Conservation (phyloP, 768 basidiomycete genomes). For the Phanerodontia chrysosporium region DNA sequence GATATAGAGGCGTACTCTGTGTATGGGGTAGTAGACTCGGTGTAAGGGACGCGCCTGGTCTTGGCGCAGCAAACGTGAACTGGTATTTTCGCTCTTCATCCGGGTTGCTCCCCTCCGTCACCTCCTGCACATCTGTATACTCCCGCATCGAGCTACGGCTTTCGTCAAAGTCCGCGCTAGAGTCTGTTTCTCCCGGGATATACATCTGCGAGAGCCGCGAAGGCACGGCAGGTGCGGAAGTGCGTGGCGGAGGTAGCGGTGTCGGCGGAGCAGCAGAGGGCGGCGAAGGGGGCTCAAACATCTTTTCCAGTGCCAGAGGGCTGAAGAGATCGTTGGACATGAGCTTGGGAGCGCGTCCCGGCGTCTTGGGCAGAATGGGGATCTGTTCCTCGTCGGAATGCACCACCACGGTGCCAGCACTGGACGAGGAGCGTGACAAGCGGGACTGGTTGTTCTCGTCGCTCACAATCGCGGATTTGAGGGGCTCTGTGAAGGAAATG, state of each 20-base stretch:
- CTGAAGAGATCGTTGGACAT: constrained; percentile 82
- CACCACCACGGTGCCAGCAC: constrained; percentile 70
- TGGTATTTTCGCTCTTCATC: constrained; percentile 39
- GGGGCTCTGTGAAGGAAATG: constrained; percentile 40
- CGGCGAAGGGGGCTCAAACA: constrained; percentile 93
- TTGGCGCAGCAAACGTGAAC: constrained; percentile 75
- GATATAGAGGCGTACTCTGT: constrained; percentile 55
- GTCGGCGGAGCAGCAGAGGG: constrained; percentile 33
- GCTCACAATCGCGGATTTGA: constrained; percentile 40
- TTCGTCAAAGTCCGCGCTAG: constrained; percentile 1
- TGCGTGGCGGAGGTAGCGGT: constrained; percentile 16
- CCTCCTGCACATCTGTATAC: not conserved
- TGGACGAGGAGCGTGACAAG: not conserved
- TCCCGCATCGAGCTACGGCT: not conserved
- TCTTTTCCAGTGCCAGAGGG: constrained; percentile 78
- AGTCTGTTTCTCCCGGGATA: constrained; percentile 24
- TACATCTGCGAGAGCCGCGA: constrained; percentile 37
- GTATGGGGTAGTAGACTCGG: constrained; percentile 38
- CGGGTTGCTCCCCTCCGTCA: not conserved
- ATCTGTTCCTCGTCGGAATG: constrained; percentile 58
- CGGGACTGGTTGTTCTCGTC: constrained; percentile 26
- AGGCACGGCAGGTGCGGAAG: constrained; percentile 20
- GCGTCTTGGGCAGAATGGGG: constrained; percentile 62
- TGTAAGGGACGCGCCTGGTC: constrained; percentile 11
- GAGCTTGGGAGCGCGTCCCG: constrained; percentile 55